phyloP scores from a whole-genome alignment of 2,329 filamentous ascomycete species.

The Aaosphaeria pasadenensis region DNA sequence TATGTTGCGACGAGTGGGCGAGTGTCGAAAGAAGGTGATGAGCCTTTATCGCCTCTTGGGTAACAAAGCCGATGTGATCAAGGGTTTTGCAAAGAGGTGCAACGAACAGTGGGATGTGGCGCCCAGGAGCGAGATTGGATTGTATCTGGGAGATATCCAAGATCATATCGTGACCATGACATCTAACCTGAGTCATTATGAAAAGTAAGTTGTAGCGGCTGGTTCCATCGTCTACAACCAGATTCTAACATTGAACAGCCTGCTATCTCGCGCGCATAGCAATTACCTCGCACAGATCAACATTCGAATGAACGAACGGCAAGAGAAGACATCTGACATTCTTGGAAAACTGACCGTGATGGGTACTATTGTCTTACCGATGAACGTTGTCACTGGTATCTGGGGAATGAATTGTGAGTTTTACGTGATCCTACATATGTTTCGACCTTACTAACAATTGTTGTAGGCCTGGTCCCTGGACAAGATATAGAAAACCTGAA shows the following conservation, averaged over 20 bases:
- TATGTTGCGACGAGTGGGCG: constrained; percentile 89
- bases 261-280: constrained; percentile 84
- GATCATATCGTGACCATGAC: constrained; percentile 99
- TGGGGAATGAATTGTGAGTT: constrained; percentile 84
- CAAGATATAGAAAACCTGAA: constrained; percentile 71
- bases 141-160: constrained; percentile 97
- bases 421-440: constrained; percentile 43
- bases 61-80: constrained; percentile 98
- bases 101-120: constrained; percentile 98
- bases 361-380: constrained; percentile 93
- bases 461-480: constrained; percentile 72
- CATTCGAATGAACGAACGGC: constrained; percentile 96
- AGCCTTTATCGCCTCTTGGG: constrained; percentile 86
- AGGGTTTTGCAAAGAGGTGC: constrained; percentile 96
- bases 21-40: constrained; percentile 97
- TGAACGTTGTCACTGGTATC: constrained; percentile 98
- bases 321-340: constrained; percentile 93
- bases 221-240: neutral
- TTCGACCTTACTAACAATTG: neutral
- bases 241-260: constrained; percentile 49
- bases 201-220: constrained; percentile 65
- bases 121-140: constrained; percentile 90
- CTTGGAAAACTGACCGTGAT: constrained; percentile 92
- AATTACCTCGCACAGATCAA: constrained; percentile 99
- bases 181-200: constrained; percentile 90